A percentile compares a stretch with the other conserved stretches of the same genome.
Conservation (phyloP, 345 rosid species). For the Carallia brachiata region DNA sequence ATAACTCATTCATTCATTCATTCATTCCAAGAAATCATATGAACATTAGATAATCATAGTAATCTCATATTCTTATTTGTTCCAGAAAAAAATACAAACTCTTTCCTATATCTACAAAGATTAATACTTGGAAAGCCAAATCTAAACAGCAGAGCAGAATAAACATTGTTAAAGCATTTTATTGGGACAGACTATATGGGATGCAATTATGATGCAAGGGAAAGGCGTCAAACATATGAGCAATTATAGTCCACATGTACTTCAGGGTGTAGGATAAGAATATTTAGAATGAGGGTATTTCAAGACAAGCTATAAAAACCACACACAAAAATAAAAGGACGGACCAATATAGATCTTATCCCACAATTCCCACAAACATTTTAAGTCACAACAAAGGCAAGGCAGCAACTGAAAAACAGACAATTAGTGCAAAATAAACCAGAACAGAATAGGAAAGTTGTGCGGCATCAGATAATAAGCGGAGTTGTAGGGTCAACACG, state of each 20-base stretch:
- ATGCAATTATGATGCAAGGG: neutral
- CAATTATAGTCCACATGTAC: constrained; percentile 42
- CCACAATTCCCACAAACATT: too few relatives aligned
- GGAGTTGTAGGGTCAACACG: constrained; percentile 38
- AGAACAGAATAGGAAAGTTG: neutral
- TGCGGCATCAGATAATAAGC: constrained; percentile 63
- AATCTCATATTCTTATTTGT: too few relatives aligned
- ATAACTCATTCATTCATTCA: too few relatives aligned
- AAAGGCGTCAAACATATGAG: constrained; percentile 60
- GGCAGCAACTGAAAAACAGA: neutral
- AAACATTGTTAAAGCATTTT: neutral
- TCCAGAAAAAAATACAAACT: too few relatives aligned
- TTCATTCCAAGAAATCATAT: too few relatives aligned
- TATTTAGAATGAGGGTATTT: neutral
- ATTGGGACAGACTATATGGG: too few relatives aligned
- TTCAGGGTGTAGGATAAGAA: constrained; percentile 57
- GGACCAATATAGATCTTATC: too few relatives aligned
- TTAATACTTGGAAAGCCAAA: too few relatives aligned
- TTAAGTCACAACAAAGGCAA: neutral
- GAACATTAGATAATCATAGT: too few relatives aligned
- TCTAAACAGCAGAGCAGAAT: neutral
- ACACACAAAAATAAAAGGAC: too few relatives aligned
- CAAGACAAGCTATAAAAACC: too few relatives aligned
- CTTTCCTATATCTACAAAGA: too few relatives aligned
- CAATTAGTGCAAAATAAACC: neutral